Evolutionary conservation across 805 yeast species (phyloP).

Genomic region (Pichia phayaonensis): DNA sequence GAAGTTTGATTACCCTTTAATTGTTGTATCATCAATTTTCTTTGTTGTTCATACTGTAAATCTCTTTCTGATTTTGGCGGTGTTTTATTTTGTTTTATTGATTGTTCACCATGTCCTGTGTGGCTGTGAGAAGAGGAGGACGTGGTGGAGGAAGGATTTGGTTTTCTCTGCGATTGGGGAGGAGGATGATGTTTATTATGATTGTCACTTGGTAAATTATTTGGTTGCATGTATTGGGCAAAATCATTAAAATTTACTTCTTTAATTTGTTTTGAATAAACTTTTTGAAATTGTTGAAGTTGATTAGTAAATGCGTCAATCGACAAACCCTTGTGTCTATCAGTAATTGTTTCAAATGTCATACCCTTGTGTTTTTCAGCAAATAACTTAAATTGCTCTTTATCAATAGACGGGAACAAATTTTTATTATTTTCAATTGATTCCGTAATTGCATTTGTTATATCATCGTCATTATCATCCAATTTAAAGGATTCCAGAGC

Average conservation of each 20-base stretch:
- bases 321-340: neutral
- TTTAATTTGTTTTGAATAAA: neutral
- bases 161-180: neutral
- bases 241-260: constrained; percentile 1
- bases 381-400: neutral
- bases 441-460: constrained; percentile 15
- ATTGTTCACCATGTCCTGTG: neutral
- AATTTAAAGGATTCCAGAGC: constrained; percentile 20
- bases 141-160: neutral
- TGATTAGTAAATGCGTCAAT: constrained; percentile 1
- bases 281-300: constrained; percentile 1
- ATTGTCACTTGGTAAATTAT: neutral
- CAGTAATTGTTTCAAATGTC: neutral
- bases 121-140: neutral
- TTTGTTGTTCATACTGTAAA: neutral
- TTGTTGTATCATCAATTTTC: neutral
- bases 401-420: constrained; percentile 3
- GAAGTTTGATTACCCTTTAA: neutral
- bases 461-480: constrained; percentile 15
- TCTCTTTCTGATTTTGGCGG: neutral
- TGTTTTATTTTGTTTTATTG: neutral
- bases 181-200: neutral
- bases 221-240: neutral
- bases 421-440: constrained; percentile 12
- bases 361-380: neutral